Base-by-base conservation (phyloP, 164 flowering plant species). In the Sedum album region DNA sequence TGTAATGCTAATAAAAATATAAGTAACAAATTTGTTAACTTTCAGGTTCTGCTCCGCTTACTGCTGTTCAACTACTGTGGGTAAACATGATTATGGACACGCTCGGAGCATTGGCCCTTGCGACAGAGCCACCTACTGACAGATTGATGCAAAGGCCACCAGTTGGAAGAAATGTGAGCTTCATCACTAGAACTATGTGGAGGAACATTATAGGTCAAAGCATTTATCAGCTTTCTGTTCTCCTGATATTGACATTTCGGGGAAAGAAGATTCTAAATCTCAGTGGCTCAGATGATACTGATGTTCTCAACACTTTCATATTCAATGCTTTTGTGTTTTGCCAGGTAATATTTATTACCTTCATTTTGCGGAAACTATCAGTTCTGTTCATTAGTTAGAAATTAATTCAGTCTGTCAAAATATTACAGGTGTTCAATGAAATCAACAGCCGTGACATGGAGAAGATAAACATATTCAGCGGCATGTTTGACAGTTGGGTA, bases 41-140 rank as follows among this genome's bases (percentile, higher is more conserved):
- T 81, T 74, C 86, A 91, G 97, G 97, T 69, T 82, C 86, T 61
- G 87, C 93, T 33, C 93, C 94, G 13, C 87, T 88, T 25, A 88
- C 96, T 1, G 89, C 91, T 51, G 91, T 90, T 33, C 93, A 90
- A 74, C 71, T 90, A 78, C 88, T 90, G 5, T 90, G 96, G 96
- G 96, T 88, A 61, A 90, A 90, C 81, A 74, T 90, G 85, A 90
- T 90, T 46, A 90, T 90, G 96, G 93, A 90, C 75, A 90, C 93
- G 20, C 85, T 88, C 49, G 96, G 96, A 17, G 93, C 96, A 5
- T 69, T 90, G 70, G 96, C 96, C 25, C 70, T 90, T 68, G 93
- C 96, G 8, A 90, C 93, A 23, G 96, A 88, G 66, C 93, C 96
- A 33, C 96, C 96, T 13, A 76, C 74, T 35, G 90, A 88, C 30